Conservation (phyloP, 2,329 filamentous ascomycete genomes). For the Penicillium vulpinum region DNA sequence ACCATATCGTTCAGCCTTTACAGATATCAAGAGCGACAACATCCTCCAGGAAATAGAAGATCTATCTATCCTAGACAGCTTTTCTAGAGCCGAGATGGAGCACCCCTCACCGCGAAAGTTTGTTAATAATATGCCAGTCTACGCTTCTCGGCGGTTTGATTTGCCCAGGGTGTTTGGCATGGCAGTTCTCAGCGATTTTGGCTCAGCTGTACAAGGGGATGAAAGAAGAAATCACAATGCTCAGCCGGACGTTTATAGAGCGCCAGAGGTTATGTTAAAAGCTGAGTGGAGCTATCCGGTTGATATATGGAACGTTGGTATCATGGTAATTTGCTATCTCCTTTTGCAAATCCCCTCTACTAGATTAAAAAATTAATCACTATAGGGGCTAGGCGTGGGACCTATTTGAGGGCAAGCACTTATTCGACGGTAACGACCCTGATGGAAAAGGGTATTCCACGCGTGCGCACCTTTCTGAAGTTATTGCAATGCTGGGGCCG, state of each 20-base stretch:
- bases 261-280: conserved; percentile 46
- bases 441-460: conserved; percentile 1
- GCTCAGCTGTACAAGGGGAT: conserved; percentile 38
- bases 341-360: neutral
- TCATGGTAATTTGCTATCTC: conserved; percentile 43
- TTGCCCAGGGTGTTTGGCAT: neutral
- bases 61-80: neutral
- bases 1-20: too few species aligned
- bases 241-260: conserved; percentile 39
- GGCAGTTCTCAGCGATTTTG: conserved; percentile 42
- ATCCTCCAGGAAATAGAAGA: neutral
- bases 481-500: conserved; percentile 4
- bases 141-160: neutral
- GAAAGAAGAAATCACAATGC: conserved; percentile 46
- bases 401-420: conserved; percentile 44
- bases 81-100: neutral
- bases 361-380: neutral
- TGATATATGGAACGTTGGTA: conserved; percentile 55
- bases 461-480: conserved; percentile 8
- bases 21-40: neutral
- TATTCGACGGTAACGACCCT: neutral
- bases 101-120: neutral
- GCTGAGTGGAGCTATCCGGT: conserved; percentile 48
- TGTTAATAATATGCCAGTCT: neutral
- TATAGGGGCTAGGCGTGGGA: conserved; percentile 47